phyloP scores from a whole-genome alignment of 2,329 filamentous ascomycete genomes.

The Microcyclosporella mali region DNA sequence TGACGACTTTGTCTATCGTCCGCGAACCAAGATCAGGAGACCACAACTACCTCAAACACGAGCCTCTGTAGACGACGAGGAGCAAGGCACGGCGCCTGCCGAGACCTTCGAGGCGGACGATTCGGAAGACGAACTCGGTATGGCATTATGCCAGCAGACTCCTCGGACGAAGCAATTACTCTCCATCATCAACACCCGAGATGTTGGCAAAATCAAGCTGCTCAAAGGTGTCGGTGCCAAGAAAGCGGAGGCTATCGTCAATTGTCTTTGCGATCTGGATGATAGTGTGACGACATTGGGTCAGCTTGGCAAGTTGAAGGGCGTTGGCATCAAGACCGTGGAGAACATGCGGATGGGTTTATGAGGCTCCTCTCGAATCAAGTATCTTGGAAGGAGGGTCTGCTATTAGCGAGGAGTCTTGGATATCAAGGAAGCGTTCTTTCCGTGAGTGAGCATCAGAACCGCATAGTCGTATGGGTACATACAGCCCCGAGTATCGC shows the following conservation, averaged over 20 bases:
- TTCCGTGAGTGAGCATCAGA: too few relatives aligned
- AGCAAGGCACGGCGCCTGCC: not conserved
- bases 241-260: conserved; percentile 55
- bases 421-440: too few relatives aligned
- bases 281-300: conserved; percentile 35
- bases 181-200: conserved; percentile 66
- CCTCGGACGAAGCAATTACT: conserved; percentile 59
- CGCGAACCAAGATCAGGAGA: conserved; percentile 34
- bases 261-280: conserved; percentile 44
- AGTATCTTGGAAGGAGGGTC: not conserved
- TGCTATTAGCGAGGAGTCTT: too few relatives aligned
- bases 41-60: conserved; percentile 14
- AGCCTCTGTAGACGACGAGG: conserved; percentile 12
- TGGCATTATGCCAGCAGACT: conserved; percentile 33
- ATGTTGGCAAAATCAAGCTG: conserved; percentile 58
- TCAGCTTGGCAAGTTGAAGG: conserved; percentile 42
- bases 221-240: conserved; percentile 67
- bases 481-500: too few relatives aligned
- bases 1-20: conserved; percentile 34
- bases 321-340: conserved; percentile 46
- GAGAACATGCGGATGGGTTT: conserved; percentile 44
- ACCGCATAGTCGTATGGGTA: too few relatives aligned
- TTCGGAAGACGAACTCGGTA: conserved; percentile 30
- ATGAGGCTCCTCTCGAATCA: not conserved
- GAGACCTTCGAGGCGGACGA: conserved; percentile 2